Evolutionary conservation across 768 basidiomycete species (phyloP), one percentile per base, ranked within the genome.

Genomic region (Floccularia luteovirens): DNA sequence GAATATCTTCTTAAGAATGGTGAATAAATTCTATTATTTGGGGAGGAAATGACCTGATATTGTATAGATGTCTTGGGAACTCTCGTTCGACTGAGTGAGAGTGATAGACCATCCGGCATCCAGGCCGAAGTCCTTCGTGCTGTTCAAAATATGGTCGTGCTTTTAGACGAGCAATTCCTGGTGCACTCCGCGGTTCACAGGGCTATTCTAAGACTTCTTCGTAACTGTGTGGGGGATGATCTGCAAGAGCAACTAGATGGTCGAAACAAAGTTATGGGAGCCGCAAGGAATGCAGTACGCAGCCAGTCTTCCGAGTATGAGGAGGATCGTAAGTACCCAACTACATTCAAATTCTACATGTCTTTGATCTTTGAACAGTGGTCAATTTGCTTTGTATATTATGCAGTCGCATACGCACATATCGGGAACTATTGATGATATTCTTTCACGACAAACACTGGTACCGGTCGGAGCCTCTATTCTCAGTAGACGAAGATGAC

Each of bases 371-470:
- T 35, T 48, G 41, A n/a, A 31, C 52, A 96, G 82, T 98, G 60
- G 91, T 96, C 45, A 88, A 92, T 56, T 66, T 96, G 21, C 74
- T 97, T 39, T 94, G 91, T 62, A 88, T 87, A 44, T 61, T 97
- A 24, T 94, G 92, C 70, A 91, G 87, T 52, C 77, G 91, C 32
- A 96, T 98, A 55, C 75, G 89, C 41, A 86, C 87, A 22, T 80
- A 84, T 54, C 79, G 89, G 27, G 89, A 92, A 51, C 69, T 98
- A 1, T 77, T 98, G 27, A 87, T 96, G 75, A 94, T 98, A 47
- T 97, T 97, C 67, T 94, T 98, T 57, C 90, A 93, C 52, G 91
- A 94, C 57, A 92, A 88, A 53, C 80, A 88, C 49, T 89, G 88
- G 81, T 83, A 81, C 54, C 79, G 70, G 7, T 81, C 82, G 4